Conservation (phyloP, 768 basidiomycete species). For the Galerina sulciceps region DNA sequence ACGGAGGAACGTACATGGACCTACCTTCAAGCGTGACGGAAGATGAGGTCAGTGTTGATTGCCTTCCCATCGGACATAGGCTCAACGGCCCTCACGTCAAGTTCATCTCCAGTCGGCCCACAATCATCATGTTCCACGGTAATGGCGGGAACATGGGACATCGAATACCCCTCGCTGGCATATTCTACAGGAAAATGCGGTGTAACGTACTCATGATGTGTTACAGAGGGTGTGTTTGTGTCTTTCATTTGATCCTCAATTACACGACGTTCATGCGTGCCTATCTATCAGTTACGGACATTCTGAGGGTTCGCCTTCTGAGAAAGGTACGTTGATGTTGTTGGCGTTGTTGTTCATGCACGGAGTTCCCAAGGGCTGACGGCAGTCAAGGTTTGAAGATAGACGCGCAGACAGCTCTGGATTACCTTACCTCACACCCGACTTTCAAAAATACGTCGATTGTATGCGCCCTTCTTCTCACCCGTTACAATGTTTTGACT, state of each 20-base stretch:
- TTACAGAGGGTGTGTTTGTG: constrained; percentile 79
- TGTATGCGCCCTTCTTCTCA: constrained; percentile 41
- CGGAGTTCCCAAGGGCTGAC: neutral
- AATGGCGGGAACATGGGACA: constrained; percentile 90
- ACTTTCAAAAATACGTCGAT: constrained; percentile 67
- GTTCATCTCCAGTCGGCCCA: constrained; percentile 67
- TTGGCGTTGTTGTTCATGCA: constrained; percentile 4
- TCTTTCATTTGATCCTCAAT: neutral
- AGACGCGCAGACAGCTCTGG: constrained; percentile 84
- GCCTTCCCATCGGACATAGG: neutral
- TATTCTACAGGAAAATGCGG: constrained; percentile 81
- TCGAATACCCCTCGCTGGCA: constrained; percentile 82
- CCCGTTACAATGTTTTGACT: neutral
- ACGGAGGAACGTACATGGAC: constrained; percentile 11
- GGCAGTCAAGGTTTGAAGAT: constrained; percentile 63
- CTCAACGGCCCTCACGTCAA: constrained; percentile 10
- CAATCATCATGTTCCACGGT: constrained; percentile 93
- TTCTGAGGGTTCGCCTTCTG: constrained; percentile 86
- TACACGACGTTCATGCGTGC: neutral
- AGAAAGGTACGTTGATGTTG: constrained; percentile 59
- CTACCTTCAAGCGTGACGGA: constrained; percentile 34
- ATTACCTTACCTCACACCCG: constrained; percentile 71
- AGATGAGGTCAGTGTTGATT: constrained; percentile 52
- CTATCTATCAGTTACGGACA: constrained; percentile 70
- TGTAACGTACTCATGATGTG: constrained; percentile 96